These are phyloP conservation scores for Leptographium wingfieldii DNA, from an alignment of 2,329 filamentous ascomycete species.

Conservation along the genomic window DNA sequence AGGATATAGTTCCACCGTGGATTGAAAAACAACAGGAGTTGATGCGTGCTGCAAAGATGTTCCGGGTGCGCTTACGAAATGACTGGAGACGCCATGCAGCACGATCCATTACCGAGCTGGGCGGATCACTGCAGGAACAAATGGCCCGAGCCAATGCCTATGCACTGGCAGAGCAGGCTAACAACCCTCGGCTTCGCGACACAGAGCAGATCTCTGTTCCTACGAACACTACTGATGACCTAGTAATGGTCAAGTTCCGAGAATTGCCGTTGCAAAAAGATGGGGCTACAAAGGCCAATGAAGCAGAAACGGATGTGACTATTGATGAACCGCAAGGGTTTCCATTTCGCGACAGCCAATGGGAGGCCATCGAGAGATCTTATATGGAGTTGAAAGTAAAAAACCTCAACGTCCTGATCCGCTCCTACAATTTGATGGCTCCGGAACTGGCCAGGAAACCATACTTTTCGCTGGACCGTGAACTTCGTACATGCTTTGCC, in stretches of 20 bases:
- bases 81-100: slow-evolving; percentile 82
- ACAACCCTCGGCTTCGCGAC: slow-evolving; percentile 43
- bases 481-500: slow-evolving; percentile 69
- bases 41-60: slow-evolving; percentile 51
- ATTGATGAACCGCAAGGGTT: slow-evolving; percentile 10
- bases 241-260: slow-evolving; percentile 24
- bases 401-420: slow-evolving; percentile 65
- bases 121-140: slow-evolving; percentile 63
- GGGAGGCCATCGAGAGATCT: slow-evolving; percentile 58
- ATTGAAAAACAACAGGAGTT: slow-evolving; percentile 98
- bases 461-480: slow-evolving; percentile 73
- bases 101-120: slow-evolving; percentile 61
- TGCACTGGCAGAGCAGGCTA: slow-evolving; percentile 57
- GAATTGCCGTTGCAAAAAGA: not conserved
- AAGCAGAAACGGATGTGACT: not conserved
- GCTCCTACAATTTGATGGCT: slow-evolving; percentile 91
- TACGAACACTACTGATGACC: slow-evolving; percentile 33
- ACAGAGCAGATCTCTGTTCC: slow-evolving; percentile 35
- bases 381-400: slow-evolving; percentile 68
- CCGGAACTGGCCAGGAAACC: slow-evolving; percentile 87
- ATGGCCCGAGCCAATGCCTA: slow-evolving; percentile 59
- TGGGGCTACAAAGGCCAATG: not conserved
- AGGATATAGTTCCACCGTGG: slow-evolving; percentile 94
- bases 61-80: slow-evolving; percentile 59
- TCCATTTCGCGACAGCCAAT: slow-evolving; percentile 68